phyloP scores from a whole-genome alignment of 2,329 filamentous ascomycete genomes.

The Fusarium bactridioides region DNA sequence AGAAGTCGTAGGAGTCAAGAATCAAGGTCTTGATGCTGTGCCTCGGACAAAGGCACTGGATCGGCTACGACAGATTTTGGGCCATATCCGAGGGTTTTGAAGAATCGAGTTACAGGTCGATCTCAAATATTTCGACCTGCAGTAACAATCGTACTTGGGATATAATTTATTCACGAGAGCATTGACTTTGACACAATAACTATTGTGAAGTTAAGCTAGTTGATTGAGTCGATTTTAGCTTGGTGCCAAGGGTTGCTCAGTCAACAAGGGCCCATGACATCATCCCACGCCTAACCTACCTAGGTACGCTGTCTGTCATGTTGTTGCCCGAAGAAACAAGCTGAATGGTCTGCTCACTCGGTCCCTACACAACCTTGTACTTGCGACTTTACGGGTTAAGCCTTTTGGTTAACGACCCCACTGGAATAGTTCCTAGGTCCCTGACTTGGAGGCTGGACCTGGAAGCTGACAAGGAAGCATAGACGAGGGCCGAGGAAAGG shows the following conservation, averaged over 20 bases:
- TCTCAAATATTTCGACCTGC: not conserved
- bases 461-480: conserved; percentile 15
- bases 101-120: not conserved
- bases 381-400: conserved; percentile 24
- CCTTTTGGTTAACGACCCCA: conserved; percentile 24
- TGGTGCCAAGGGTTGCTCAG: conserved; percentile 39
- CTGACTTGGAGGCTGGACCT: conserved; percentile 20
- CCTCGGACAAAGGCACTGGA: conserved; percentile 44
- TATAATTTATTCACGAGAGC: not conserved
- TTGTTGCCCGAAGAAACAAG: conserved; percentile 26
- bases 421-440: conserved; percentile 29
- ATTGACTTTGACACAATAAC: not conserved
- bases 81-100: conserved; percentile 47
- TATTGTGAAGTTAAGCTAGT: not conserved
- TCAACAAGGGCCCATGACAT: conserved; percentile 44
- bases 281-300: conserved; percentile 25
- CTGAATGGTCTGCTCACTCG: conserved; percentile 12
- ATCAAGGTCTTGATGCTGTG: conserved; percentile 22
- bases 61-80: conserved; percentile 49
- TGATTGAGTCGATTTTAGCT: not conserved
- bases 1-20: conserved; percentile 58
- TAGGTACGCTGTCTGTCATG: conserved; percentile 1
- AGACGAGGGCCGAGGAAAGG: not conserved
- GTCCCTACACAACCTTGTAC: conserved; percentile 22
- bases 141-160: not conserved